Evolutionary conservation across 805 yeast species (phyloP).

Genomic region (Yarrowia hollandica): DNA sequence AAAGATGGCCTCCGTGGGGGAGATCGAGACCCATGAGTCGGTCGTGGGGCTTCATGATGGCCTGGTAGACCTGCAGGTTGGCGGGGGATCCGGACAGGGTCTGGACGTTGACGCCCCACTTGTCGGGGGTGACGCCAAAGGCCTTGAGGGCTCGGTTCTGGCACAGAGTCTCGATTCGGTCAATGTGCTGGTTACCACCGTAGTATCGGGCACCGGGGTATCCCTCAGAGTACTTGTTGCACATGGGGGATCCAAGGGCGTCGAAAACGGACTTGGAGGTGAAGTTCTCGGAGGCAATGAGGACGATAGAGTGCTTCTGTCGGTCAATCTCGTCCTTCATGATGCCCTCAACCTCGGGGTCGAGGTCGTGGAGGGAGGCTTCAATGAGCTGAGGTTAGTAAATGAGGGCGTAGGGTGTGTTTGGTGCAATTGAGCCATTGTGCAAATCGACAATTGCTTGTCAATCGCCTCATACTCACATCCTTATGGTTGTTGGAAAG

Average conservation of each 20-base stretch:
- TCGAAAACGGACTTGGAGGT: constrained; percentile 96
- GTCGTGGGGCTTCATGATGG: constrained; percentile 91
- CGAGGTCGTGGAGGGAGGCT: constrained; percentile 38
- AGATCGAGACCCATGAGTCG: constrained; percentile 97
- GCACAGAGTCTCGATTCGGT: constrained; percentile 87
- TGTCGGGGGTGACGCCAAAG: constrained; percentile 70
- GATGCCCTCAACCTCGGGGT: constrained; percentile 47
- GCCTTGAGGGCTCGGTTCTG: constrained; percentile 94
- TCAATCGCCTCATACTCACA: constrained; percentile 30
- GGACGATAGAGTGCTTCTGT: constrained; percentile 89
- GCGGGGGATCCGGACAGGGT: constrained; percentile 97
- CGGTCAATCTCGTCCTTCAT: constrained; percentile 74
- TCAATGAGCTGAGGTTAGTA: constrained; percentile 37
- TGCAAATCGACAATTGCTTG: background rate
- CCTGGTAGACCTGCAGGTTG: constrained; percentile 93
- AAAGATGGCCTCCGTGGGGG: constrained; percentile 98
- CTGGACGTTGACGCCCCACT: constrained; percentile 99
- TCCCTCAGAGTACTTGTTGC: constrained; percentile 98
- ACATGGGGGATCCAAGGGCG: constrained; percentile 96
- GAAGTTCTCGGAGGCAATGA: constrained; percentile 96
- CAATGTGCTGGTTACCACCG: constrained; percentile 98
- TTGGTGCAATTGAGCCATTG: too few species aligned
- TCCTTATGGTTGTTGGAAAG: constrained; percentile 41
- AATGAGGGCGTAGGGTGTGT: too few species aligned
- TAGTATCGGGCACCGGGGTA: constrained; percentile 99